These are phyloP conservation scores for Dichotomocladium elegans DNA, from an alignment of 371 early-diverging fungal genomes.

Conservation along the genomic window DNA sequence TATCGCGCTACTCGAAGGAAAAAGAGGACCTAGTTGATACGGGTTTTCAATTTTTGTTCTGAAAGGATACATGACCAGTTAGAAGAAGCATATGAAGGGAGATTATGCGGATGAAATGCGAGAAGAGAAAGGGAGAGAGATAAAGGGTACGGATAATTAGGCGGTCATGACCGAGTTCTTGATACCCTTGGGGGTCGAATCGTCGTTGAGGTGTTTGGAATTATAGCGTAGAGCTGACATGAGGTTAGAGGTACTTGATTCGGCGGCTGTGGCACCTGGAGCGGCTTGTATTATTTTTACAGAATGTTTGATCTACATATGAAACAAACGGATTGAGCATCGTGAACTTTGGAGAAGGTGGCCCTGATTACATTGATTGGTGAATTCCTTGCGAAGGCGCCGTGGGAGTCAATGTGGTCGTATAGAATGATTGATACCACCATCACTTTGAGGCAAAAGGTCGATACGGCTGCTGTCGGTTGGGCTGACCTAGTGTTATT, in stretches of 20 bases:
- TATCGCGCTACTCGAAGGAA: too few relatives aligned
- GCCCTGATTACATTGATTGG: constrained; percentile 68
- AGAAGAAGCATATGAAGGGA: too few relatives aligned
- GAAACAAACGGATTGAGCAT: background rate
- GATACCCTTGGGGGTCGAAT: constrained; percentile 72
- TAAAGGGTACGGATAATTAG: background rate
- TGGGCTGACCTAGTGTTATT: background rate
- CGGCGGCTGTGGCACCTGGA: constrained; percentile 14
- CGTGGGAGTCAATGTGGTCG: constrained; percentile 82
- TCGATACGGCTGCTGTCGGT: background rate
- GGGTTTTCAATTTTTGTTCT: too few relatives aligned
- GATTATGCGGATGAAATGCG: background rate
- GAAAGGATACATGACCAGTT: too few relatives aligned
- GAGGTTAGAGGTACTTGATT: constrained; percentile 55
- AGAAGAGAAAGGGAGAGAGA: background rate
- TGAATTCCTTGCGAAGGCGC: constrained; percentile 73
- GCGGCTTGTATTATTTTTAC: constrained; percentile 70
- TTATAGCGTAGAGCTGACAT: constrained; percentile 76
- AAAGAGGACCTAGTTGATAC: too few relatives aligned
- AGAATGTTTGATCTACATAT: constrained; percentile 55
- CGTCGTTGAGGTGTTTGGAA: constrained; percentile 79
- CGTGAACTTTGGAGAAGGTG: background rate
- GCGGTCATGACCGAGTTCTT: constrained; percentile 52
- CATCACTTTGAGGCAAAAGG: constrained; percentile 74
- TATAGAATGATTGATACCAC: constrained; percentile 85